Percentiles rank a stretch among this genome's conserved stretches.
Conservation (phyloP, 1,139 yeast species). For the Lodderomyces pseudojiufengensis region DNA sequence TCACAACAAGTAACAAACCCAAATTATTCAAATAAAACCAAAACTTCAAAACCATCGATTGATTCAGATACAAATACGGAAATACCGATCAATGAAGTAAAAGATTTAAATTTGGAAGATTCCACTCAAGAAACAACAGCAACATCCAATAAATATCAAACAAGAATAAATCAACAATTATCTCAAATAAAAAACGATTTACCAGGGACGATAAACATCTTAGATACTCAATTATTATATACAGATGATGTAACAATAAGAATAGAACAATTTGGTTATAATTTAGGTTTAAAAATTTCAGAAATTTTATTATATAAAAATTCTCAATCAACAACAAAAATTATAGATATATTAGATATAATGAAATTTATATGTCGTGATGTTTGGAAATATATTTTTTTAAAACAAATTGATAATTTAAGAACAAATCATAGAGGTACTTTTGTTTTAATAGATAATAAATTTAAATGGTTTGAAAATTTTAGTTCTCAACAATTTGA, state of each 20-base stretch:
- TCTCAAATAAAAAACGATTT: background rate
- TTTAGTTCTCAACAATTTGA: background rate
- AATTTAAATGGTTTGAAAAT: constrained; percentile 46
- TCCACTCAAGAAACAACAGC: background rate
- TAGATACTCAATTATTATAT: too few species aligned
- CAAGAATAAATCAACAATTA: background rate
- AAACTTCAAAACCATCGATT: background rate
- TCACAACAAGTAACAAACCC: background rate
- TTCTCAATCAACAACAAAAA: constrained; percentile 39
- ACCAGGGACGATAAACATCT: too few species aligned
- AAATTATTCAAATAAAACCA: background rate
- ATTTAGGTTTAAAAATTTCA: too few species aligned
- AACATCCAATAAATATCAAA: background rate
- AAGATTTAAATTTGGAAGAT: background rate
- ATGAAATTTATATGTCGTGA: constrained; percentile 93
- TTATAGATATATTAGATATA: constrained; percentile 66
- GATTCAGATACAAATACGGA: background rate
- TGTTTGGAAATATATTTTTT: constrained; percentile 76
- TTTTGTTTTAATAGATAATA: constrained; percentile 70
- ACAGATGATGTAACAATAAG: too few species aligned
- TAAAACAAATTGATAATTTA: constrained; percentile 86
- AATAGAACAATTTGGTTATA: too few species aligned
- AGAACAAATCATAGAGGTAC: constrained; percentile 90
- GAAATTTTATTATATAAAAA: constrained; percentile 51
- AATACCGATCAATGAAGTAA: background rate